Evolutionary conservation across 2,329 filamentous ascomycete species (phyloP), one percentile per base, ranked within the genome.

Genomic region (Xylariales sp.): DNA sequence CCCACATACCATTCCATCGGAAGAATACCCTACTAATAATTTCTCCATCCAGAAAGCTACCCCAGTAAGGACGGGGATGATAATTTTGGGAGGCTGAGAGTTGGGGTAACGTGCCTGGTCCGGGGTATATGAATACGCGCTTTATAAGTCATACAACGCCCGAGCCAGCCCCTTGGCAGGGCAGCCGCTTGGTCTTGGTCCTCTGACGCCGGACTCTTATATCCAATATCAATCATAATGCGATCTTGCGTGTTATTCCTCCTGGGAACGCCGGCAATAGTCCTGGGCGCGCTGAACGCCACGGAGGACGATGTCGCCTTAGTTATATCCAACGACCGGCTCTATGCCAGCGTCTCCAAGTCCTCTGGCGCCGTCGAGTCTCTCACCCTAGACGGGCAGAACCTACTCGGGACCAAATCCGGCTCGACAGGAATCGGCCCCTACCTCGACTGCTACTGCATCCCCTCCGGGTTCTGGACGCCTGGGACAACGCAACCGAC

Each of bases 361-460:
- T 46, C 52, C 1, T 54, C 60, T 14, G 64, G 64, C n/a, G 56
- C 58, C 39, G 56, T 68, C 37, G 55, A 61, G 37, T 53, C 55
- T 32, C 50, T 68, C 38, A 57, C 49, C 3, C 51, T 68, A 16
- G 63, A 67, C 31, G 60, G 59, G 19, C 57, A 61, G 37, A 70
- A 81, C 46, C 64, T 82, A 2, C 66, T 81, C 1, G 76, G 76
- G 10, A 60, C 61, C 2, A 47, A 51, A 14, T 61, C 60, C n/a
- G 68, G 67, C 14, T 62, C 61, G 14, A 66, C 58, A 4, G 77
- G 77, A 19, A 51, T 49, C 20, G 73, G 75, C 0, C 74, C 76
- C 2, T 80, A 82, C 51, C 69, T 82, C 5, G 78, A 83, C 55
- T 83, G 79, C 54, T 79, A 82, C 57, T 83, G 78, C 52, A 75